phyloP scores from a whole-genome alignment of 768 basidiomycete genomes.

The Boletus tylopilopsis region DNA sequence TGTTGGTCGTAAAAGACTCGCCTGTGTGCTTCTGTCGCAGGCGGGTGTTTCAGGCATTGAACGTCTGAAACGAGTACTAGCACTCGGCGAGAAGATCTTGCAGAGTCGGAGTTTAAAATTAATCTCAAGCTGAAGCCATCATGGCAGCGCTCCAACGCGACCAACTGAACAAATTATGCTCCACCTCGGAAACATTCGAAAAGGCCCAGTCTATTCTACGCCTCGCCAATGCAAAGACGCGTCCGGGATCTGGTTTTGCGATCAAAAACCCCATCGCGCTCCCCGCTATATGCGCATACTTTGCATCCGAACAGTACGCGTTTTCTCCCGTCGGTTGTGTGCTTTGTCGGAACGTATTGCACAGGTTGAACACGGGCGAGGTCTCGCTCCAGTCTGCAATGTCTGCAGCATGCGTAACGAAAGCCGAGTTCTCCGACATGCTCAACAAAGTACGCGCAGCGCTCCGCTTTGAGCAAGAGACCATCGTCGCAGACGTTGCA shows the following conservation, averaged over 20 bases:
- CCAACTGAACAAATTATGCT: conserved; percentile 20
- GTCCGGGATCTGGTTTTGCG: conserved; percentile 27
- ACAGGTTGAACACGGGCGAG: conserved; percentile 26
- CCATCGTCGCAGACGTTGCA: conserved; percentile 6
- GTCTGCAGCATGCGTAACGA: conserved; percentile 22
- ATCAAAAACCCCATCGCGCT: conserved; percentile 22
- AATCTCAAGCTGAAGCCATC: too few relatives aligned
- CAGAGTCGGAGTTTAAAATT: too few relatives aligned
- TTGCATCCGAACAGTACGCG: too few relatives aligned
- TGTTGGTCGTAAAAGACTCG: too few relatives aligned
- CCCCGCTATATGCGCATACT: conserved; percentile 8
- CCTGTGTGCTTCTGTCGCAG: too few relatives aligned
- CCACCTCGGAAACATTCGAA: conserved; percentile 19
- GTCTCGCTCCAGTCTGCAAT: conserved; percentile 27
- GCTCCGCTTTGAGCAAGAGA: conserved; percentile 3
- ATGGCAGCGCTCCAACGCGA: conserved; percentile 9
- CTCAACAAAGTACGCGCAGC: conserved; percentile 22
- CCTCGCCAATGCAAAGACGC: conserved; percentile 22
- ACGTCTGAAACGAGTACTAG: too few relatives aligned
- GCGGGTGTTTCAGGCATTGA: too few relatives aligned
- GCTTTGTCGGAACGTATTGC: too few relatives aligned
- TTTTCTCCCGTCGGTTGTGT: too few relatives aligned
- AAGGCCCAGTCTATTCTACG: conserved; percentile 22
- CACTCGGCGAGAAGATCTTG: too few relatives aligned
- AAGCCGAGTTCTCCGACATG: conserved; percentile 19